A percentile compares a stretch with the other conserved stretches of the same genome.
phyloP scores from a whole-genome alignment of 495 filamentous ascomycete species.

The Aspergillus cristatus region DNA sequence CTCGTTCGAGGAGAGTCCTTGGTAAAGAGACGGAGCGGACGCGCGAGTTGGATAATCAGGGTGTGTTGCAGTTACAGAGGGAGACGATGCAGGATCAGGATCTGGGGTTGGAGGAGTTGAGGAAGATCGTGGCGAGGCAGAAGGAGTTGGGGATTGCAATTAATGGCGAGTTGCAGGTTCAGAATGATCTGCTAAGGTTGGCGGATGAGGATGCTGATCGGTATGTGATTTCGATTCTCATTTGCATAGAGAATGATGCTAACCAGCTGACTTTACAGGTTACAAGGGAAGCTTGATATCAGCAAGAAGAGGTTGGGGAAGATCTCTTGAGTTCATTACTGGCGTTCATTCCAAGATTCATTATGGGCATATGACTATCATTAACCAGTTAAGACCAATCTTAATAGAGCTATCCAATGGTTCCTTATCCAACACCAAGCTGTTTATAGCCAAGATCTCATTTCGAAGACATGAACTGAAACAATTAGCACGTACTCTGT shows the following conservation, averaged over 20 bases:
- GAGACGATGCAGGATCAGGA: conserved; percentile 86
- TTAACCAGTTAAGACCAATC: too few species aligned
- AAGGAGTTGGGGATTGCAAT: conserved; percentile 81
- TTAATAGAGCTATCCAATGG: too few species aligned
- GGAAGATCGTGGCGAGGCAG: conserved; percentile 68
- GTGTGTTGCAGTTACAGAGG: conserved; percentile 75
- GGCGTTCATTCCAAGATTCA: not conserved
- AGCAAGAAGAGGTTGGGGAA: conserved; percentile 74
- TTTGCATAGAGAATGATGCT: not conserved
- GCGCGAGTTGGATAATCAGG: conserved; percentile 80
- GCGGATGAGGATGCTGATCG: conserved; percentile 66
- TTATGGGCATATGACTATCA: too few species aligned
- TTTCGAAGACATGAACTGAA: conserved; percentile 23
- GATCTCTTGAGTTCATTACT: conserved; percentile 50
- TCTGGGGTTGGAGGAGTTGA: conserved; percentile 62
- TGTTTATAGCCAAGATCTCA: conserved; percentile 4
- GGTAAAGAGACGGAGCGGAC: conserved; percentile 86
- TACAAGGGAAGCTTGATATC: conserved; percentile 69
- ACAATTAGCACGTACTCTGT: conserved; percentile 7
- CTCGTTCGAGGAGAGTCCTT: conserved; percentile 55
- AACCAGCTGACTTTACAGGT: conserved; percentile 21
- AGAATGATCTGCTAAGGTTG: conserved; percentile 71
- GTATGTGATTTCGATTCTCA: conserved; percentile 24
- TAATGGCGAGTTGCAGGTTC: conserved; percentile 72
- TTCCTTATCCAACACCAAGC: too few species aligned